Evolutionary conservation across 768 basidiomycete species (phyloP), one percentile per base, ranked within the genome.

Genomic region (Tylopilus rubrobrunneus): DNA sequence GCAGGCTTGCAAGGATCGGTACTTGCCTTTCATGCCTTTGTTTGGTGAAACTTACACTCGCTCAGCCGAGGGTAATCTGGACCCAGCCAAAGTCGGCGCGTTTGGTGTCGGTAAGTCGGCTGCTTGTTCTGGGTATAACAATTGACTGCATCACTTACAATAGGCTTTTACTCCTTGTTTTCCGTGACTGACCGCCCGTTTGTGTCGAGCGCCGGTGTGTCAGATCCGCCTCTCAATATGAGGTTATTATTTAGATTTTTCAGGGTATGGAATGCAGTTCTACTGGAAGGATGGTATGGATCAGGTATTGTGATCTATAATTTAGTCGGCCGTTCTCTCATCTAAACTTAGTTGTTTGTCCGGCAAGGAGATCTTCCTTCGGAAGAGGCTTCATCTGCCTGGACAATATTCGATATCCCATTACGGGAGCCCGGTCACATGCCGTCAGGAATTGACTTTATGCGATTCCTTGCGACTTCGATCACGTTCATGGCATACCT

Each of bases 1-100:
- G 68, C 58, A 76, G 94, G 33, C 70, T 96, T 53, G 90, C 92
- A 76, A 95, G 90, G 76, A 96, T 96, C 60, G 89, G 87, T 86
- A 17, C 19, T 76, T 63, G 4, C 7, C 6, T 27, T 25, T 11
- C 15, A 7, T 34, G 2, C 12, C 19, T 29, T 39, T 33, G 21
- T 7, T 23, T 7, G 1, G 1, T 4, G 15, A 5, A 25, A 41
- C 28, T 14, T 48, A 15, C n/a, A 15, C 45, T 3, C n/a, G 5
- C 15, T 17, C 60, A 85, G 95, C 94, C 10, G 88, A 92, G 62
- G 95, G 95, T 0, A 97, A 98, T 66, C 94, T 94, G 0, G 89
- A 94, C 60, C 91, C 95, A 68, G 85, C 88, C 69, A 94, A 93
- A 75, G 93, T 98, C 45, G 95, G 96, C 14, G 92, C 93, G n/a